Evolutionary conservation across 805 yeast species (phyloP), one percentile per base, ranked within the genome.

Genomic region (Monosporozyma servazzii): DNA sequence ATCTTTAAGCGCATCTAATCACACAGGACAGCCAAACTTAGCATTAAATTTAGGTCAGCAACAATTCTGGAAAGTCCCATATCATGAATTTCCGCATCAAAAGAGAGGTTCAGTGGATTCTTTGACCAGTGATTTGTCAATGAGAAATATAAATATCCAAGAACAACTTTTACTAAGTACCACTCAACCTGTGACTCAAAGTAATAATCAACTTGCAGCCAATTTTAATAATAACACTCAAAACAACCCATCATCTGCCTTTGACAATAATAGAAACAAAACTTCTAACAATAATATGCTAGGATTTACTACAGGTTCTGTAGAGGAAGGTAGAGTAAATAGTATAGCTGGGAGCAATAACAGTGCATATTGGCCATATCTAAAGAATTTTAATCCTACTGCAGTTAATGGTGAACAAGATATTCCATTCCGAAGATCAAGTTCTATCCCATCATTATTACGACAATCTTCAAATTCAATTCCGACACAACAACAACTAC

Each of bases 61-160:
- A 53, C 69, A 61, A 48, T 66, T 66, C 49, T 66, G 70, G 70
- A 66, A 66, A 54, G 70, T 66, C 8, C 70, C 70, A 5, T 65
- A 62, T 45, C 68, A 64, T 51, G 70, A 65, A 48, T 65, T 62
- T 45, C 57, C 61, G 23, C 55, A 60, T 39, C 66, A 64, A 47
- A 53, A 66, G 39, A 58, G 67, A 25, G 62, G 60, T n/a, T 66
- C 70, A 3, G 52, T 65, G 0, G 69, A 64, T 46, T 66, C 69
- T 3, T 29, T 63, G 40, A 54, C 59, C 2, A 65, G 69, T 45
- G 66, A 65, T 49, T 51, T 56, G 15, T 65, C 69, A 9, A 54
- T 55, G n/a, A 56, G 59, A 43, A 53, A 54, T 33, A 27, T 56
- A 17, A 57, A 52, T 39, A 51, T 52, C 3, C 58, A 57, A 41